phyloP scores from a whole-genome alignment of 305 asterid species.

The Solanum aculeatissimum region DNA sequence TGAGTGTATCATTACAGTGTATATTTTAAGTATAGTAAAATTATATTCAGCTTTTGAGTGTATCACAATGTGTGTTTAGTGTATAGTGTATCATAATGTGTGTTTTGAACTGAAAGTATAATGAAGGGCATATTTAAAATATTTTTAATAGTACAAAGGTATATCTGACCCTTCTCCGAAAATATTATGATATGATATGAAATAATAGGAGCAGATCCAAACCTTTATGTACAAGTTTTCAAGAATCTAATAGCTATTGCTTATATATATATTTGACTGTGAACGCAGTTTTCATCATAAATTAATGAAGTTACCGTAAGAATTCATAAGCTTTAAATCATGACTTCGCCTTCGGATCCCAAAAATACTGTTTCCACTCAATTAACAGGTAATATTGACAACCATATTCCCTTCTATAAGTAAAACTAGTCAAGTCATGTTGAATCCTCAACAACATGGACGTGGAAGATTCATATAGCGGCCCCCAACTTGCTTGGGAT shows the following conservation, averaged over 20 bases:
- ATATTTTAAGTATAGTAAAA: too few relatives aligned
- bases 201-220: neutral
- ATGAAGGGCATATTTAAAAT: too few relatives aligned
- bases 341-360: neutral
- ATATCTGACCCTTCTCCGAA: too few relatives aligned
- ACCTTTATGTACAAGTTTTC: neutral
- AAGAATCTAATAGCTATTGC: neutral
- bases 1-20: too few relatives aligned
- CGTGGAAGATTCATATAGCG: neutral
- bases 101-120: too few relatives aligned
- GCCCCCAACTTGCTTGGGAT: neutral
- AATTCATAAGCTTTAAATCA: neutral
- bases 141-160: too few relatives aligned
- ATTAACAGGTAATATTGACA: neutral
- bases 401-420: neutral
- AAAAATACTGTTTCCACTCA: neutral
- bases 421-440: neutral
- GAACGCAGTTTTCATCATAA: neutral
- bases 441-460: neutral
- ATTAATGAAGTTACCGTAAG: neutral
- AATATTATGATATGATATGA: neutral
- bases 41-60: too few relatives aligned
- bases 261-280: neutral
- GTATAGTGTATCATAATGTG: too few relatives aligned
- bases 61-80: too few relatives aligned